These are phyloP conservation scores for Barnettozyma populi DNA, from an alignment of 805 yeast genomes.

Conservation along the genomic window DNA sequence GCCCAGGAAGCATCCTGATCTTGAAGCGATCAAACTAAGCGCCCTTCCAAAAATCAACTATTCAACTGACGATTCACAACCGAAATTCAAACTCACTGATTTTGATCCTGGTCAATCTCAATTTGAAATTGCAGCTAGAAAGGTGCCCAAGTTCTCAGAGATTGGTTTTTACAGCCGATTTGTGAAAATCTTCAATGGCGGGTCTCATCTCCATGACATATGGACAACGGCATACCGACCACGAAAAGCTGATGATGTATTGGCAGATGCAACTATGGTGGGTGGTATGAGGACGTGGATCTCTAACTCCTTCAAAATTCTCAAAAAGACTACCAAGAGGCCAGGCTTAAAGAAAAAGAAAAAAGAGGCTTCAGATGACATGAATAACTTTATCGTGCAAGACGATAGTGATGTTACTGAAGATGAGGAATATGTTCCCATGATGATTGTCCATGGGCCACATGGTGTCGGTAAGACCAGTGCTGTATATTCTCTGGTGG, in stretches of 20 bases:
- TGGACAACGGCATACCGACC: slow-evolving; percentile 32
- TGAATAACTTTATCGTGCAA: slow-evolving; percentile 30
- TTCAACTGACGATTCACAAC: neutral
- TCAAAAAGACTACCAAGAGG: slow-evolving; percentile 31
- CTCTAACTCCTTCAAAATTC: slow-evolving; percentile 26
- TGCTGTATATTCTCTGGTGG: slow-evolving; percentile 60
- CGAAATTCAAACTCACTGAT: neutral
- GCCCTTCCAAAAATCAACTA: neutral
- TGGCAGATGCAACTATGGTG: slow-evolving; percentile 24
- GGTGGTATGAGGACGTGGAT: slow-evolving; percentile 28
- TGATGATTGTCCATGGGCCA: slow-evolving; percentile 64
- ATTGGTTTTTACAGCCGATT: slow-evolving; percentile 6
- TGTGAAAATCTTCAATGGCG: neutral
- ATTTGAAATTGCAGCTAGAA: slow-evolving; percentile 1
- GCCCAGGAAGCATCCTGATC: neutral
- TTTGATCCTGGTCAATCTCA: neutral
- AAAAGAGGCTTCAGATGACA: slow-evolving; percentile 19
- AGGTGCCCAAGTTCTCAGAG: slow-evolving; percentile 2
- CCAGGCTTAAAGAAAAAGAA: slow-evolving; percentile 27
- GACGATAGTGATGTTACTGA: slow-evolving; percentile 15
- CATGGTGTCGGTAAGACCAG: slow-evolving; percentile 77
- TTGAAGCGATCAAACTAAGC: slow-evolving; percentile 2
- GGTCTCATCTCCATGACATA: slow-evolving; percentile 5
- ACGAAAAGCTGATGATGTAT: slow-evolving; percentile 23
- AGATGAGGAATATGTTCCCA: slow-evolving; percentile 45